Percentiles rank a stretch among this genome's conserved stretches.
Conservation (phyloP, 768 basidiomycete species). For the Galerina marginata region DNA sequence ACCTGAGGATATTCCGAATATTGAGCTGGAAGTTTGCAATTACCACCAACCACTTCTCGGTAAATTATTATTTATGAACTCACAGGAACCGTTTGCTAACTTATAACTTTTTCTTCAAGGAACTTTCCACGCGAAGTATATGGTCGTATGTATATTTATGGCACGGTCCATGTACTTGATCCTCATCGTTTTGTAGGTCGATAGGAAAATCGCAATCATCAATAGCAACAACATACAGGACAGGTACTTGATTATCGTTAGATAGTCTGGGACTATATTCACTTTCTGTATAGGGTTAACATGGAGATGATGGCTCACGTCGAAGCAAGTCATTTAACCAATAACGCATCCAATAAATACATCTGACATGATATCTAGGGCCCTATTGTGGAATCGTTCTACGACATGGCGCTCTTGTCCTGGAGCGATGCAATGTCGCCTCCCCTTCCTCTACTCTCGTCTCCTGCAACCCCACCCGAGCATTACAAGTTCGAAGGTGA, state of each 20-base stretch:
- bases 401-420: constrained; percentile 17
- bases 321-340: constrained; percentile 2
- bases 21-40: constrained; percentile 17
- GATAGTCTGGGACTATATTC: background rate
- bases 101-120: background rate
- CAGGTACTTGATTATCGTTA: background rate
- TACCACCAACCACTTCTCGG: constrained; percentile 16
- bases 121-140: constrained; percentile 18
- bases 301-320: constrained; percentile 21
- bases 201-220: constrained; percentile 15
- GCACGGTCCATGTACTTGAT: background rate
- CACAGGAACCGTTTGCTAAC: background rate
- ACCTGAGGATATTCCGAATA: constrained; percentile 12
- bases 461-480: background rate
- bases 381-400: constrained; percentile 16
- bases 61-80: background rate
- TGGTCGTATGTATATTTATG: constrained; percentile 2
- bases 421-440: constrained; percentile 9
- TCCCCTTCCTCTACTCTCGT: constrained; percentile 5
- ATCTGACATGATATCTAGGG: background rate
- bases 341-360: background rate
- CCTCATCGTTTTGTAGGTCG: constrained; percentile 1
- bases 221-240: constrained; percentile 19
- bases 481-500: constrained; percentile 9
- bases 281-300: constrained; percentile 5